Percentiles rank a stretch among this genome's conserved stretches.
These are phyloP conservation scores for Oidiodendron maius DNA, from an alignment of 495 filamentous ascomycete species.

Conservation along the genomic window DNA sequence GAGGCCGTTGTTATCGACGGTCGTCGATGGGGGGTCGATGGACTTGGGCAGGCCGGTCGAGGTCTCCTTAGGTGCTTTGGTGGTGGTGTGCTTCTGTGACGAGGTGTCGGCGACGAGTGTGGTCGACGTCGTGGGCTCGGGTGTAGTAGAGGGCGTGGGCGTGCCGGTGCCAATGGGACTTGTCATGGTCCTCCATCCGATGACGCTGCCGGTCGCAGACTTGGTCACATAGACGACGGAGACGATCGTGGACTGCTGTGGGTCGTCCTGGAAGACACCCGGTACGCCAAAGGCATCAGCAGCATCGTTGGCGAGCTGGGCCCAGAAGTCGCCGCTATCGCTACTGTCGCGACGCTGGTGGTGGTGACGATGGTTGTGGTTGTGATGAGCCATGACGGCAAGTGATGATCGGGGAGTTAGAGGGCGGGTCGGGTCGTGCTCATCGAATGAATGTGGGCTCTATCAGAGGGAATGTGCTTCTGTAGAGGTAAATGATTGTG, in stretches of 20 bases:
- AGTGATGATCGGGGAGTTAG: too few relatives aligned
- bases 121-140: constrained; percentile 1
- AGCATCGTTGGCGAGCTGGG: too few relatives aligned
- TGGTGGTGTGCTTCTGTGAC: background rate
- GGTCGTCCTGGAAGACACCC: too few relatives aligned
- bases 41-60: constrained; percentile 16
- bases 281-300: too few relatives aligned
- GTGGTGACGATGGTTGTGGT: too few relatives aligned
- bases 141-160: background rate
- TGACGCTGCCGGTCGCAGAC: constrained; percentile 51
- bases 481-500: background rate
- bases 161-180: constrained; percentile 1
- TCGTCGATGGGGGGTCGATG: constrained; percentile 3
- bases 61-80: too few relatives aligned
- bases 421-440: too few relatives aligned
- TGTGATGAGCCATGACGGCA: too few relatives aligned
- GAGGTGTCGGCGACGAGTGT: background rate
- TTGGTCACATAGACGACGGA: constrained; percentile 50
- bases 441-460: too few relatives aligned
- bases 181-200: constrained; percentile 45
- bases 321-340: too few relatives aligned
- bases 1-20: constrained; percentile 2
- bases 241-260: constrained; percentile 33
- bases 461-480: too few relatives aligned
- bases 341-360: too few relatives aligned